Percentiles rank a stretch among this genome's conserved stretches.
phyloP scores from a whole-genome alignment of 805 yeast genomes.

The Geotrichum ghanense region DNA sequence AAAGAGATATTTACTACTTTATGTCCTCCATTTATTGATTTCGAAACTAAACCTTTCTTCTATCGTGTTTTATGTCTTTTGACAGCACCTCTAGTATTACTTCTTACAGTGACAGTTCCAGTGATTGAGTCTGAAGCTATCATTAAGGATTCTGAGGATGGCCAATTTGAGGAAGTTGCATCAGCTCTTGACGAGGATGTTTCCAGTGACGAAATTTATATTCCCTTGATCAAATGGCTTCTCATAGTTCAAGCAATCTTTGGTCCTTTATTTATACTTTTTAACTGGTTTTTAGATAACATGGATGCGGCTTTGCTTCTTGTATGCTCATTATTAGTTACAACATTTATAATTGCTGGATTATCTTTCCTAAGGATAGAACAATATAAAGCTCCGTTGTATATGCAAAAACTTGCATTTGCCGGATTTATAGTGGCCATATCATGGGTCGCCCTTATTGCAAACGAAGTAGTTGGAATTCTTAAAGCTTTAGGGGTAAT shows the following conservation, averaged over 20 bases:
- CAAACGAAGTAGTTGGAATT: conserved; percentile 56
- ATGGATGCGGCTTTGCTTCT: background rate
- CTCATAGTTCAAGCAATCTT: conserved; percentile 24
- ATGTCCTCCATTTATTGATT: conserved; percentile 22
- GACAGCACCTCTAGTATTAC: conserved; percentile 23
- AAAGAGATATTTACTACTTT: conserved; percentile 7
- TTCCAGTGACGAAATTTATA: background rate
- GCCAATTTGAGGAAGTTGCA: conserved; percentile 8
- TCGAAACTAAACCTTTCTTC: conserved; percentile 17
- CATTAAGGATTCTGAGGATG: conserved; percentile 2
- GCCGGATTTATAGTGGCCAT: conserved; percentile 59
- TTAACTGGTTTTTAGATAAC: conserved; percentile 7
- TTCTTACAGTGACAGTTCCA: conserved; percentile 24
- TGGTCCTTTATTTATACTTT: conserved; percentile 22
- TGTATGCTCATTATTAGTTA: background rate
- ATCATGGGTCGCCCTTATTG: conserved; percentile 56
- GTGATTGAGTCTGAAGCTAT: conserved; percentile 16
- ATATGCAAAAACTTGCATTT: conserved; percentile 13
- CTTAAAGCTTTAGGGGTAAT: conserved; percentile 51
- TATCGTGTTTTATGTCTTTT: conserved; percentile 18
- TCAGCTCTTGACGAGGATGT: background rate
- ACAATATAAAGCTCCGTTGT: background rate
- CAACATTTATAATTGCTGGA: conserved; percentile 2
- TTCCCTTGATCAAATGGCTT: conserved; percentile 16
- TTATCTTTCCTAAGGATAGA: conserved; percentile 9